These are phyloP conservation scores for Penstemon barbatus DNA, from an alignment of 257 asterid genomes.

Conservation along the genomic window DNA sequence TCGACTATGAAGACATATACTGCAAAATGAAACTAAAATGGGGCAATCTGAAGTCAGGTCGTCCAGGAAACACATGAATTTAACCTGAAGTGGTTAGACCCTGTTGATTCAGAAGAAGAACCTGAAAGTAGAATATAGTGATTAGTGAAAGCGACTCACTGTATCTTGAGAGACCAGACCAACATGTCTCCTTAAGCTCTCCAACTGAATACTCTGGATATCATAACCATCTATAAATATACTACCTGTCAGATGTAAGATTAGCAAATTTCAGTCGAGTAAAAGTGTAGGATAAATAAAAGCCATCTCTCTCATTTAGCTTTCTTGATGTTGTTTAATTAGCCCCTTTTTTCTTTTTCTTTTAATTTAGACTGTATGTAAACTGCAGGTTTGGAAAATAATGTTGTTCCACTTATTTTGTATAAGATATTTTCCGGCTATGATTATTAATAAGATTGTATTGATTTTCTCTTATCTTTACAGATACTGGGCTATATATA, in stretches of 20 bases:
- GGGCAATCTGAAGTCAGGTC: background rate
- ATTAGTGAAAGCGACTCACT: slow-evolving; percentile 42
- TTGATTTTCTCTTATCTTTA: too few relatives aligned
- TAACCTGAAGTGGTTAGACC: background rate
- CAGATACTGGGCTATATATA: too few relatives aligned
- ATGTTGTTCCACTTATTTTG: too few relatives aligned
- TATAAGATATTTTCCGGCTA: too few relatives aligned
- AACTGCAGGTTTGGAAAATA: background rate
- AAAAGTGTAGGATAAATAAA: background rate
- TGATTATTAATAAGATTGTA: too few relatives aligned
- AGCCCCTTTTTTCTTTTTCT: background rate
- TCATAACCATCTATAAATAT: slow-evolving; percentile 71
- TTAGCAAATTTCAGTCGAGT: slow-evolving; percentile 22
- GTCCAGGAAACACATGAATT: background rate
- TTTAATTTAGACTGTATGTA: slow-evolving; percentile 23
- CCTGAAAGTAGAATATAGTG: background rate
- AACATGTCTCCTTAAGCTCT: slow-evolving; percentile 77
- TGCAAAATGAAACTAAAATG: slow-evolving; percentile 14
- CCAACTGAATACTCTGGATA: slow-evolving; percentile 51
- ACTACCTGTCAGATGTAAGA: slow-evolving; percentile 47
- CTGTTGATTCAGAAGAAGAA: background rate
- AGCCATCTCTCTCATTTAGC: slow-evolving; percentile 11
- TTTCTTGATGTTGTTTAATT: slow-evolving; percentile 14
- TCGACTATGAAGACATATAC: slow-evolving; percentile 1
- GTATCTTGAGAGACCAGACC: slow-evolving; percentile 89